These are phyloP conservation scores for Boletales sp. DNA, from an alignment of 768 basidiomycete species.

Conservation along the genomic window DNA sequence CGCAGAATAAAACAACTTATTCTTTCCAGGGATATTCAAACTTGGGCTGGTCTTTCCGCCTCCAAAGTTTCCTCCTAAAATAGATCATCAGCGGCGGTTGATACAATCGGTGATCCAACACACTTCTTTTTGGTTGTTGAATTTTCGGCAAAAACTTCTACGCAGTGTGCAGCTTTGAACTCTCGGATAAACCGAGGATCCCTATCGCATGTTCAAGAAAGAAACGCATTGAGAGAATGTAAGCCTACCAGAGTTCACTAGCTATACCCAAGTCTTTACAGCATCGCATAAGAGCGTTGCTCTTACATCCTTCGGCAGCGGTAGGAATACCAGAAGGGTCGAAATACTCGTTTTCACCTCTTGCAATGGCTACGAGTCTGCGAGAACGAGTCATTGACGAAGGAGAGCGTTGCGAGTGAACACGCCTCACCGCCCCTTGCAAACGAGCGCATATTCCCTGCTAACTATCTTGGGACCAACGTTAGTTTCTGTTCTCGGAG, in stretches of 20 bases:
- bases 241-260: conserved; percentile 84
- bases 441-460: conserved; percentile 92
- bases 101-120: conserved; percentile 21
- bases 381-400: background rate
- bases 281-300: conserved; percentile 96
- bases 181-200: conserved; percentile 94
- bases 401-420: background rate
- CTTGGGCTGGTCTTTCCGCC: conserved; percentile 80
- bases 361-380: conserved; percentile 85
- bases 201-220: conserved; percentile 40
- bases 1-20: conserved; percentile 26
- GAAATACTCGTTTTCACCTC: conserved; percentile 97
- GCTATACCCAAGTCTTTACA: conserved; percentile 96
- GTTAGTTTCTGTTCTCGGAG: conserved; percentile 88
- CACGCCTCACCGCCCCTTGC: conserved; percentile 71
- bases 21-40: conserved; percentile 91
- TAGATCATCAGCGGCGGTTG: conserved; percentile 3
- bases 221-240: background rate
- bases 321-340: conserved; percentile 88
- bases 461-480: conserved; percentile 86
- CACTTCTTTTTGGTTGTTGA: conserved; percentile 87
- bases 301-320: conserved; percentile 92
- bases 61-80: conserved; percentile 85
- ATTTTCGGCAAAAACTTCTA: conserved; percentile 87
- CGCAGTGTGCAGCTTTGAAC: conserved; percentile 81